Conservation (phyloP, 345 rosid genomes). For the Acer yangbiense region DNA sequence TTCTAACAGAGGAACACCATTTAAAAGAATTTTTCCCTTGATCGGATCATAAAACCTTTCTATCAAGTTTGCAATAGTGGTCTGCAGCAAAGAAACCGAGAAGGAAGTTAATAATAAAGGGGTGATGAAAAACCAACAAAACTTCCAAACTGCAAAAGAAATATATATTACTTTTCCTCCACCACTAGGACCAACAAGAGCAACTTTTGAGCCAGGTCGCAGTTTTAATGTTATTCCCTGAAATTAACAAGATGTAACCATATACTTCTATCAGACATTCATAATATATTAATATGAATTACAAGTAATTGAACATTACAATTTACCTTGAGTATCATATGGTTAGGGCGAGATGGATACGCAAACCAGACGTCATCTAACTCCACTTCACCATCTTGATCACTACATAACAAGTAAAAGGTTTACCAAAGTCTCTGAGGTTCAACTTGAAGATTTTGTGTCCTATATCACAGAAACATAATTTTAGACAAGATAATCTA, state of each 20-base stretch:
- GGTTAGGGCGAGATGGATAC: slow-evolving; percentile 94
- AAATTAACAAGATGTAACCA: slow-evolving; percentile 16
- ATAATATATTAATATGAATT: no score
- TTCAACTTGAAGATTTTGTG: neutral
- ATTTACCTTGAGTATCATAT: slow-evolving; percentile 87
- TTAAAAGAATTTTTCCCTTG: slow-evolving; percentile 77
- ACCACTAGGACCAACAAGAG: slow-evolving; percentile 97
- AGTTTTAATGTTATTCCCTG: slow-evolving; percentile 91
- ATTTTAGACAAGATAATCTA: slow-evolving; percentile 8
- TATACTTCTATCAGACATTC: neutral
- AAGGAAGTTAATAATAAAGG: neutral
- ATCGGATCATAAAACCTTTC: slow-evolving; percentile 90
- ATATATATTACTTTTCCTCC: slow-evolving; percentile 78
- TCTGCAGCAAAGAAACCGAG: slow-evolving; percentile 50
- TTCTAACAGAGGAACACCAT: slow-evolving; percentile 79
- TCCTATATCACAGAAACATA: neutral
- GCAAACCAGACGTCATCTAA: slow-evolving; percentile 93
- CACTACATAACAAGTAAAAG: slow-evolving; percentile 43
- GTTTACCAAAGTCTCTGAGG: neutral
- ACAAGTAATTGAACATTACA: neutral
- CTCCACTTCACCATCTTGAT: slow-evolving; percentile 89
- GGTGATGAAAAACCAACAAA: neutral
- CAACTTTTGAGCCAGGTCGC: slow-evolving; percentile 83
- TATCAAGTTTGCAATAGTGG: slow-evolving; percentile 87
- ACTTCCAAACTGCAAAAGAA: neutral